Evolutionary conservation across 1,139 yeast species (phyloP).

Genomic region (Geotrichum cucujoidarum): DNA sequence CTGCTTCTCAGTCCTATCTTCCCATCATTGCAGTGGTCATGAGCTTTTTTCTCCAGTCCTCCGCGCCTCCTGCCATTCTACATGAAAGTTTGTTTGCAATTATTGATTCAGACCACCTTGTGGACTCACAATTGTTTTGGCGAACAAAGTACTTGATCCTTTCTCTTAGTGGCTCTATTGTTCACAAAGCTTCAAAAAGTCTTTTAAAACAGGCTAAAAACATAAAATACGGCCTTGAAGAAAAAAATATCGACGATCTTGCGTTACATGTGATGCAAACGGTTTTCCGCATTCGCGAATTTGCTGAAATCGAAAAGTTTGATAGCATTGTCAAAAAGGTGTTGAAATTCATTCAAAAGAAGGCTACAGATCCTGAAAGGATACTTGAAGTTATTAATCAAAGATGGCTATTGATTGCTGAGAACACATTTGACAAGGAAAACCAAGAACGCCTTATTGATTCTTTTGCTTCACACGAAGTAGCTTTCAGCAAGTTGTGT

Average conservation of each 20-base stretch:
- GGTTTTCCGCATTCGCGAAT: constrained; percentile 26
- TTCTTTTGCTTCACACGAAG: constrained; percentile 21
- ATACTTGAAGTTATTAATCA: constrained; percentile 22
- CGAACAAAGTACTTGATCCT: constrained; percentile 20
- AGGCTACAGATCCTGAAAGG: constrained; percentile 15
- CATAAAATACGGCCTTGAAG: constrained; percentile 15
- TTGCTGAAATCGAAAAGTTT: constrained; percentile 21
- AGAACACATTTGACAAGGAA: constrained; percentile 21
- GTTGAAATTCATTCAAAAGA: constrained; percentile 20
- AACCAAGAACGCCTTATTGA: constrained; percentile 20
- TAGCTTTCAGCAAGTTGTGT: constrained; percentile 20
- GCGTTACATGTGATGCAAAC: constrained; percentile 22
- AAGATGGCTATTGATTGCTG: constrained; percentile 30
- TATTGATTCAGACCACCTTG: constrained; percentile 5
- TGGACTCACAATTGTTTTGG: constrained; percentile 19
- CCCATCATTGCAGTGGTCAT: constrained; percentile 18
- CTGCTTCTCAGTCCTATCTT: constrained; percentile 15
- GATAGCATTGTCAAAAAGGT: constrained; percentile 21
- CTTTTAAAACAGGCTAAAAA: constrained; percentile 19
- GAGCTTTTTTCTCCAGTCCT: constrained; percentile 18
- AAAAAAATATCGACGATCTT: constrained; percentile 15
- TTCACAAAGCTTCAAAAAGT: constrained; percentile 10
- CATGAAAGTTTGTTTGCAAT: constrained; percentile 13
- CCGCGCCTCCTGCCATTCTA: constrained; percentile 11
- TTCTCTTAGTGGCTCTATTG: constrained; percentile 20